Conservation (phyloP, 148 eudicot genomes). For the Rhododendron henanense region DNA sequence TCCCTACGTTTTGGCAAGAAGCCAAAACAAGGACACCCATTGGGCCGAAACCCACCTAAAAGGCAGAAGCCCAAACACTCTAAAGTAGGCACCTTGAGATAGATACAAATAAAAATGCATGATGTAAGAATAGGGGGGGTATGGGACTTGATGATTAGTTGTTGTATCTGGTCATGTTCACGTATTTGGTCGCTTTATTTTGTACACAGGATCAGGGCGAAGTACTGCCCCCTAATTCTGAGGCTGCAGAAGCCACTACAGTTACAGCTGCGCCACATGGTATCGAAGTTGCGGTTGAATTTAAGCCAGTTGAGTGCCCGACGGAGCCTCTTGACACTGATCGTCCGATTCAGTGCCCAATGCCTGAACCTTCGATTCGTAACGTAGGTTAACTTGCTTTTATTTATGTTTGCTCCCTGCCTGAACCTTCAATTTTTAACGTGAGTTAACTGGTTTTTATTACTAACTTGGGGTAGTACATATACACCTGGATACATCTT, state of each 20-base stretch:
- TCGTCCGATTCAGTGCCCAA: slow-evolving; percentile 76
- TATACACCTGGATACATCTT: not conserved
- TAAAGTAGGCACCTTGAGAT: too few relatives aligned
- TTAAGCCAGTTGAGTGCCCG: slow-evolving; percentile 87
- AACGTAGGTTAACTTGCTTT: slow-evolving; percentile 50
- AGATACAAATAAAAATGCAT: not conserved
- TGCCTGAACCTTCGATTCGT: slow-evolving; percentile 86
- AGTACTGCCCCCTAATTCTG: slow-evolving; percentile 38
- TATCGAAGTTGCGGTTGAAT: slow-evolving; percentile 60
- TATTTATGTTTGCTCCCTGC: not conserved
- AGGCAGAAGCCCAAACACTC: too few relatives aligned
- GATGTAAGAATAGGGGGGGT: not conserved
- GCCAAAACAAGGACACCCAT: too few relatives aligned
- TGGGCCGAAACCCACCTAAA: too few relatives aligned
- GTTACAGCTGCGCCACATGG: slow-evolving; percentile 42
- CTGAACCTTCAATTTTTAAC: not conserved
- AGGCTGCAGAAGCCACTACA: slow-evolving; percentile 24
- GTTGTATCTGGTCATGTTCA: not conserved
- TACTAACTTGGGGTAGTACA: not conserved
- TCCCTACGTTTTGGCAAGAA: too few relatives aligned
- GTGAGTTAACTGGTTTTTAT: not conserved
- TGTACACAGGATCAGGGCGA: slow-evolving; percentile 47
- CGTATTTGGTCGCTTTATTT: not conserved
- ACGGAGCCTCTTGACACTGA: slow-evolving; percentile 73
- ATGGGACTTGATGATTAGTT: not conserved